phyloP scores from a whole-genome alignment of 352 stramenopile species.

The Pythium brachiatum region DNA sequence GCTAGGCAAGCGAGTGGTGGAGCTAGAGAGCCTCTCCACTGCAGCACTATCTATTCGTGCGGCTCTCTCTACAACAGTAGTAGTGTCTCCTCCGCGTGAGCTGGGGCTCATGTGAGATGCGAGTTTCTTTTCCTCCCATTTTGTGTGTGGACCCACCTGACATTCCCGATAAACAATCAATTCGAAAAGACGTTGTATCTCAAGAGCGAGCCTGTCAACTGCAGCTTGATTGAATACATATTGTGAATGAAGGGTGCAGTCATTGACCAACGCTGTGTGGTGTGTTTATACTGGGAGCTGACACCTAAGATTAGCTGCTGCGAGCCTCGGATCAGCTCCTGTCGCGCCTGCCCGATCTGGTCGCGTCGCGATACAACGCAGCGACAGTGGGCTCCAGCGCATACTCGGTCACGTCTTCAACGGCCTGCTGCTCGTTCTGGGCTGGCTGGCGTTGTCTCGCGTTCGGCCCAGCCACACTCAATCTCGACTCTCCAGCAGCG shows the following conservation, averaged over 20 bases:
- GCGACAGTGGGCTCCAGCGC: too few species aligned
- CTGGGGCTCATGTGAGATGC: constrained; percentile 1
- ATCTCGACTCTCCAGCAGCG: too few species aligned
- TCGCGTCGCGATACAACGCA: neutral
- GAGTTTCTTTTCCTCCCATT: neutral
- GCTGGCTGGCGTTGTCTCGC: too few species aligned
- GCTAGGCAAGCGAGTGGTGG: neutral
- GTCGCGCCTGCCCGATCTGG: neutral
- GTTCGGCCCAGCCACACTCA: too few species aligned
- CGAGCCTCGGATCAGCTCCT: neutral
- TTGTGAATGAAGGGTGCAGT: too few species aligned
- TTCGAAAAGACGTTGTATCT: neutral
- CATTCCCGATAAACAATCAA: neutral
- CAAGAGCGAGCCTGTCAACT: too few species aligned
- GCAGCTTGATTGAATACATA: too few species aligned
- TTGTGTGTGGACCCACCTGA: neutral
- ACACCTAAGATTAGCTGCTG: neutral
- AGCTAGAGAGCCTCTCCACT: neutral
- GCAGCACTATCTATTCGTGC: constrained; percentile 21
- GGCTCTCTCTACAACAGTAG: neutral
- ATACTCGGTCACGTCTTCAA: too few species aligned
- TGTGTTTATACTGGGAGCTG: too few species aligned
- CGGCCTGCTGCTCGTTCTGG: too few species aligned
- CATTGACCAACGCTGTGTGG: too few species aligned
- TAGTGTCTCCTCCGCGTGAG: neutral